These are phyloP conservation scores for Amauroascus niger DNA, from an alignment of 2,329 filamentous ascomycete genomes.

Conservation along the genomic window DNA sequence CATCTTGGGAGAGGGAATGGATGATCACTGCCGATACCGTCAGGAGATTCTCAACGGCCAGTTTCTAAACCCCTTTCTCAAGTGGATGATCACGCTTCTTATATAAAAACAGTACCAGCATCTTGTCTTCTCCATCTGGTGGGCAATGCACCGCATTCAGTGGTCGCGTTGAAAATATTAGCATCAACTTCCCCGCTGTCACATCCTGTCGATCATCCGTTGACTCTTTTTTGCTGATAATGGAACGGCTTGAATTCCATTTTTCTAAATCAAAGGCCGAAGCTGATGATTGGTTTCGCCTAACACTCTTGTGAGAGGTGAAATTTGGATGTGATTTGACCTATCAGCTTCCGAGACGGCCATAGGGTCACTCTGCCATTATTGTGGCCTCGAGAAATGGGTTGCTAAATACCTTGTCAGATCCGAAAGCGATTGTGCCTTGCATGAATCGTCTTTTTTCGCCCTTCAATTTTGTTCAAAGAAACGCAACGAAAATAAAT, in stretches of 20 bases:
- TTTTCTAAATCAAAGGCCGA: background rate
- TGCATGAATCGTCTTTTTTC: background rate
- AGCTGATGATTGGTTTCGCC: background rate
- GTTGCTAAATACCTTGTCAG: no score
- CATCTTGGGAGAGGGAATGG: background rate
- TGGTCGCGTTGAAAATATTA: background rate
- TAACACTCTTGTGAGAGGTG: background rate
- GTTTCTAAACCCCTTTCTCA: background rate
- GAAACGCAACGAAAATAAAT: background rate
- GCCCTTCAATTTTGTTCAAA: background rate
- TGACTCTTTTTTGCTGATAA: background rate
- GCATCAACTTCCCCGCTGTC: background rate
- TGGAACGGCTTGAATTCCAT: background rate
- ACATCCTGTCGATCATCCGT: slow-evolving; percentile 1
- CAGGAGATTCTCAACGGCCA: no score
- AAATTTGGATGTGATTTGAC: background rate
- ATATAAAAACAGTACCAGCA: background rate
- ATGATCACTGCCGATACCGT: background rate
- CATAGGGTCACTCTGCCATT: background rate
- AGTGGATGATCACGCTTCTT: background rate
- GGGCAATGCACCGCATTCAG: background rate
- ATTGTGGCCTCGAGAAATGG: background rate
- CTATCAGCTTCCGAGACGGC: background rate
- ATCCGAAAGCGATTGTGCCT: background rate
- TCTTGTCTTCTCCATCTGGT: background rate